A percentile compares a stretch with the other conserved stretches of the same genome.
These are phyloP conservation scores for Crepidotus variabilis DNA, from an alignment of 768 basidiomycete genomes.

Conservation along the genomic window DNA sequence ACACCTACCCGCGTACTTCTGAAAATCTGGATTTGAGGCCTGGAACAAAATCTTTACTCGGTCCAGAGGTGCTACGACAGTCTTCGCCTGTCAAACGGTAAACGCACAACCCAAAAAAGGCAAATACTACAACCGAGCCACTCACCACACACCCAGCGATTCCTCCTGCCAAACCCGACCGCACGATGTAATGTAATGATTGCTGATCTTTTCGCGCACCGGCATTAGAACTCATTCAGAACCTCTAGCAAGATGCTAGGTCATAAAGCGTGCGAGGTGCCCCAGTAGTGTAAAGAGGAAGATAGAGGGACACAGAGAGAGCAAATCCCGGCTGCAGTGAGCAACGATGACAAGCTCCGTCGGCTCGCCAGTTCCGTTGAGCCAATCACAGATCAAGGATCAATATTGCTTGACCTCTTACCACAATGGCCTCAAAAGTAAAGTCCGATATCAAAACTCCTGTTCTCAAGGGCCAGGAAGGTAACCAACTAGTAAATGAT, in stretches of 20 bases:
- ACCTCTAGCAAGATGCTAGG: conserved; percentile 15
- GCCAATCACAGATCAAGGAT: conserved; percentile 5
- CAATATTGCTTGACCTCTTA: conserved; percentile 9
- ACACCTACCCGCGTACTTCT: conserved; percentile 86
- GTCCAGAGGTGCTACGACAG: conserved; percentile 92
- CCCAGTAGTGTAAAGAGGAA: neutral
- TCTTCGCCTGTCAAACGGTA: conserved; percentile 69
- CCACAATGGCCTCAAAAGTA: conserved; percentile 44
- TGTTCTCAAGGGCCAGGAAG: conserved; percentile 74
- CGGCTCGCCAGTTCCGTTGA: neutral
- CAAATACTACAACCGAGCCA: conserved; percentile 16
- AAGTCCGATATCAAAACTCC: conserved; percentile 53
- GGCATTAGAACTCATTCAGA: conserved; percentile 63
- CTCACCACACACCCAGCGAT: conserved; percentile 90
- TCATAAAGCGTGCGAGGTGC: conserved; percentile 26
- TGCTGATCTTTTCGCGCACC: conserved; percentile 47
- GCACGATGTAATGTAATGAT: conserved; percentile 58
- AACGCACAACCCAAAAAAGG: conserved; percentile 8
- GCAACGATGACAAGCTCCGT: neutral
- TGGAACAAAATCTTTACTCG: conserved; percentile 99
- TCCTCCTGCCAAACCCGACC: conserved; percentile 89
- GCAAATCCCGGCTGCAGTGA: neutral
- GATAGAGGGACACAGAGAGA: conserved; percentile 2
- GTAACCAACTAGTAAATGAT: conserved; percentile 24
- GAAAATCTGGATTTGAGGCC: conserved; percentile 92